Percentiles rank a stretch among this genome's conserved stretches.
These are phyloP conservation scores for Dictyostelium purpureum DNA, from an alignment of 78 protist species.

Conservation along the genomic window DNA sequence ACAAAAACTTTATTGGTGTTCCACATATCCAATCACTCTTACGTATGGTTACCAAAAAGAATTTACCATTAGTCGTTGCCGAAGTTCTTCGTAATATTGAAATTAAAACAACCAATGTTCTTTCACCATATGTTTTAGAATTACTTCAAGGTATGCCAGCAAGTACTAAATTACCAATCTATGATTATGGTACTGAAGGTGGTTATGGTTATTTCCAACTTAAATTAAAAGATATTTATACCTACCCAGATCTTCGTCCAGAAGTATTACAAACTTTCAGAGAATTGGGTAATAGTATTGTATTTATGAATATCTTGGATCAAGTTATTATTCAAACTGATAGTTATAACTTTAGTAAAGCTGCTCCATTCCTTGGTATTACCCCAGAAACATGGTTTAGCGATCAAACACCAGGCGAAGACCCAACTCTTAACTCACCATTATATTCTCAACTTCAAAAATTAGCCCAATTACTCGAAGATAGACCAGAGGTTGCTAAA, in stretches of 20 bases:
- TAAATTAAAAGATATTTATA: constrained; percentile 65
- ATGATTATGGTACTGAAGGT: constrained; percentile 88
- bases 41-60: constrained; percentile 36
- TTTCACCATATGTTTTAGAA: constrained; percentile 87
- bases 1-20: constrained; percentile 55
- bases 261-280: constrained; percentile 90
- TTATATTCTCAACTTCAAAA: constrained; percentile 49
- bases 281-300: constrained; percentile 87
- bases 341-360: constrained; percentile 2
- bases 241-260: constrained; percentile 85
- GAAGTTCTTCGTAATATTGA: constrained; percentile 71
- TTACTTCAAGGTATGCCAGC: constrained; percentile 86
- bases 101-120: constrained; percentile 73
- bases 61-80: constrained; percentile 59
- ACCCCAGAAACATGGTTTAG: constrained; percentile 67
- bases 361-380: constrained; percentile 81
- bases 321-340: constrained; percentile 49
- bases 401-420: not conserved
- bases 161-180: constrained; percentile 70
- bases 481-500: constrained; percentile 49
- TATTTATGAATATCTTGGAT: constrained; percentile 81
- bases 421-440: constrained; percentile 69
- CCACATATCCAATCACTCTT: constrained; percentile 72
- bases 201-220: constrained; percentile 82
- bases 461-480: constrained; percentile 54